Conservation (phyloP, 805 yeast species). For the Ogataea nitratoaversa region DNA sequence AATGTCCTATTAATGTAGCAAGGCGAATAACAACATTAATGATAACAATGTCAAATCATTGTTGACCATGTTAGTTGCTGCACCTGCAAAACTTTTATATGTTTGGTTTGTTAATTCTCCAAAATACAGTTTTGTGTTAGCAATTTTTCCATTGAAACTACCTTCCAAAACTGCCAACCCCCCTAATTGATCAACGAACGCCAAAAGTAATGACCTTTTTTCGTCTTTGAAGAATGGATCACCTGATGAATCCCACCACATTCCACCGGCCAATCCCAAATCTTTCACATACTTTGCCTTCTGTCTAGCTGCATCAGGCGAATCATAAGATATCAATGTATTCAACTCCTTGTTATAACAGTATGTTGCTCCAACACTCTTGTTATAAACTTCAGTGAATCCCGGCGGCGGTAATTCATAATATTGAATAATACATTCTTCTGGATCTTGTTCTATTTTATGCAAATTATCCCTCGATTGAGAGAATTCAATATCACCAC, state of each 20-base stretch:
- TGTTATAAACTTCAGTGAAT: constrained; percentile 47
- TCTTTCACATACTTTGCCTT: constrained; percentile 59
- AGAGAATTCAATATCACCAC: constrained; percentile 15
- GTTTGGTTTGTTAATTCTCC: constrained; percentile 3
- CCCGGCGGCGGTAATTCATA: constrained; percentile 21
- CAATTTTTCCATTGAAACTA: not conserved
- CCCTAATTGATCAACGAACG: constrained; percentile 40
- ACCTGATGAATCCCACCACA: constrained; percentile 95
- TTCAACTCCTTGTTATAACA: constrained; percentile 37
- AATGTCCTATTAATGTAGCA: no score
- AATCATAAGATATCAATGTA: constrained; percentile 64
- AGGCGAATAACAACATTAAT: no score
- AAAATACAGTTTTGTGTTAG: constrained; percentile 2
- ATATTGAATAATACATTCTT: constrained; percentile 23
- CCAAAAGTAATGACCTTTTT: constrained; percentile 38
- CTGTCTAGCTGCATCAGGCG: constrained; percentile 40
- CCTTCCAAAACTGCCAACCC: constrained; percentile 10
- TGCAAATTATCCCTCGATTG: not conserved
- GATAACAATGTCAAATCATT: no score
- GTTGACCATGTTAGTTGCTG: no score
- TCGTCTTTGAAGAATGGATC: constrained; percentile 38
- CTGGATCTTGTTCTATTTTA: constrained; percentile 11
- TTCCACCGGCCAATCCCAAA: constrained; percentile 67
- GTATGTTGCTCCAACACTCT: constrained; percentile 47
- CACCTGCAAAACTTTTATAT: no score